Base-by-base conservation (phyloP, 2,329 filamentous ascomycete genomes). In the Huntiella decipiens region DNA sequence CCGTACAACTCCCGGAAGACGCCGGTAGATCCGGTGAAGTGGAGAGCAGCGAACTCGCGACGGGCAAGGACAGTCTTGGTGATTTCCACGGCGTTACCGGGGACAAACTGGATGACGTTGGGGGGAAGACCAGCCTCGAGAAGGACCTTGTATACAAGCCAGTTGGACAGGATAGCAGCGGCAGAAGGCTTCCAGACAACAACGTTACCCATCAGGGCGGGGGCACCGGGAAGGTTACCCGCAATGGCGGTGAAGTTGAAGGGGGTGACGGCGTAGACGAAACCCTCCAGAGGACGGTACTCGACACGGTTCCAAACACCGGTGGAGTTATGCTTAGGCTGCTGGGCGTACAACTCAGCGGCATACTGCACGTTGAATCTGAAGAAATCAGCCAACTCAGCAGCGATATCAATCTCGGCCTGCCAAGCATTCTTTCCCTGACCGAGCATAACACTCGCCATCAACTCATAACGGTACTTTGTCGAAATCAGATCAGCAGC, bases 341-440 rank as follows among this genome's bases (percentile, higher is more conserved):
- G 91, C 59, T 85, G 77, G 34, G 75, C 74, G 60, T 95, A 94
- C 47, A 94, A 67, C 59, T 95, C 83, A 64, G 94, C 80, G 22
- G 88, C 88, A 58, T 91, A 95, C 61, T 87, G 77, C 45, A 95
- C 88, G 58, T 91, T 91, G 68, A 95, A 94, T 58, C 86, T 77
- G 59, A 96, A 67, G 64, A 96, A 96, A 61, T 98, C 88, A 54
- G 76, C 80, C 55, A 93, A 65, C 69, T 98, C 91, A 6, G 88
- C 88, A 13, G 88, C 88, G 35, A 87, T 74, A 62, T 96, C 88
- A 52, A 96, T 96, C 70, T 98, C 88, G n/a, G 91, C 88, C 64
- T 98, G 88, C 86, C 86, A 96, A 41, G 84, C 85, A 61, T 95
- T 96, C 74, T 96, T 96, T 56, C 91, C 88, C 65, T 98, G 88